Percentiles rank a stretch among this genome's conserved stretches.
Evolutionary conservation across 192 early-diverging fungal species (phyloP).

Genomic region (Mortierella hygrophila): DNA sequence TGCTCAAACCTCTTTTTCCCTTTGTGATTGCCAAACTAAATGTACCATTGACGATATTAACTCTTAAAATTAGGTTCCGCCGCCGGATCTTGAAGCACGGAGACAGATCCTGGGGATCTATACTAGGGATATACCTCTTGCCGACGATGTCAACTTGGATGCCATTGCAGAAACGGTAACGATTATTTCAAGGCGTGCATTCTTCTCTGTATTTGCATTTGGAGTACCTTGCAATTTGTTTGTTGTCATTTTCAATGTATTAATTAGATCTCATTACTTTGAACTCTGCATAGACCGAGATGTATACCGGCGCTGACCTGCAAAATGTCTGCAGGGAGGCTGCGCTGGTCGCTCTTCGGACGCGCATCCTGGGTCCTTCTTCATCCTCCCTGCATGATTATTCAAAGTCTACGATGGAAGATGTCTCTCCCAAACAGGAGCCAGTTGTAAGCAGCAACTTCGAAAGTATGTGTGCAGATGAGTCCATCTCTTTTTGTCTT

Average conservation of each 20-base stretch:
- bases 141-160: conserved; percentile 64
- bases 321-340: conserved; percentile 70
- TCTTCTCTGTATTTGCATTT: background rate
- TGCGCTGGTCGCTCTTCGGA: conserved; percentile 61
- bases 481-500: background rate
- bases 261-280: background rate
- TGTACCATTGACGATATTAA: background rate
- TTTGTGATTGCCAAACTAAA: background rate
- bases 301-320: conserved; percentile 66
- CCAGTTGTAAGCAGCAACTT: conserved; percentile 32
- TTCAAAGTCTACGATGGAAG: no score
- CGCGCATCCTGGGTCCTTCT: conserved; percentile 18
- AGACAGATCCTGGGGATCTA: conserved; percentile 65
- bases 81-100: conserved; percentile 62
- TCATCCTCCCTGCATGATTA: background rate
- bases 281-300: conserved; percentile 57
- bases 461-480: background rate
- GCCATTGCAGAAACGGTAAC: conserved; percentile 61
- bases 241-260: background rate
- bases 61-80: conserved; percentile 57
- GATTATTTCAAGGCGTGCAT: background rate
- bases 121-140: conserved; percentile 62
- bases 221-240: background rate
- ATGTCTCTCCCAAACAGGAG: background rate
- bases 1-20: background rate